Percentiles rank a stretch among this genome's conserved stretches.
These are phyloP conservation scores for Phytopythium ostracodes DNA, from an alignment of 352 stramenopile genomes.

Conservation along the genomic window DNA sequence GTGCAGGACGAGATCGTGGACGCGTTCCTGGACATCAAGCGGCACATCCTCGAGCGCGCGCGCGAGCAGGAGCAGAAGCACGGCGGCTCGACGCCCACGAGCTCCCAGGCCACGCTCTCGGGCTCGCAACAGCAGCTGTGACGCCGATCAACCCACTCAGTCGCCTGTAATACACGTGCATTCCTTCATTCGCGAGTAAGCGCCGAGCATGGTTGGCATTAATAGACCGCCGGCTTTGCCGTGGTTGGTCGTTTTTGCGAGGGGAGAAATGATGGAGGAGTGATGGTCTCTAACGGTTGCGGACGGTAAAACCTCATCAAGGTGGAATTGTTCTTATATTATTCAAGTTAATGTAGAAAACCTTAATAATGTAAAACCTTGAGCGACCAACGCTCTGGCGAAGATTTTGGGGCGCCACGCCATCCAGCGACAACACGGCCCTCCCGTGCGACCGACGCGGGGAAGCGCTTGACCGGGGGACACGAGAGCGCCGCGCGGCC, in stretches of 20 bases:
- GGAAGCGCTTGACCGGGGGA: background rate
- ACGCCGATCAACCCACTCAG: background rate
- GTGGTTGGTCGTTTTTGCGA: no score
- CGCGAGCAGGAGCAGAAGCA: constrained; percentile 44
- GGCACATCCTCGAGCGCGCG: constrained; percentile 70
- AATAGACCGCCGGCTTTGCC: no score
- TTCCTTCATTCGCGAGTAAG: background rate
- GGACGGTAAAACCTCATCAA: constrained; percentile 6
- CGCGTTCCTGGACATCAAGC: constrained; percentile 86
- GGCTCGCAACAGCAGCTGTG: constrained; percentile 10
- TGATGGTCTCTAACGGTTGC: constrained; percentile 6
- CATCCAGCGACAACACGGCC: constrained; percentile 18
- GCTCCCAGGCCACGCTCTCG: constrained; percentile 6
- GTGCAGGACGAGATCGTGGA: constrained; percentile 86
- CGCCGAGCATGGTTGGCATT: background rate
- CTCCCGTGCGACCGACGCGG: constrained; percentile 1
- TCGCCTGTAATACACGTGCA: background rate
- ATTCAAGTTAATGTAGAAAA: background rate
- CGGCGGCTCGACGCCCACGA: constrained; percentile 17
- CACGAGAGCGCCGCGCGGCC: constrained; percentile 9
- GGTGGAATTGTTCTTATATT: constrained; percentile 15
- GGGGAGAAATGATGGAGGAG: background rate
- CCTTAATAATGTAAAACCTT: constrained; percentile 17
- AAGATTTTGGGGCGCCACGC: constrained; percentile 35
- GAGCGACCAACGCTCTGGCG: constrained; percentile 30